Base-by-base conservation (phyloP, 345 rosid species). In the Sonneratia alba region DNA sequence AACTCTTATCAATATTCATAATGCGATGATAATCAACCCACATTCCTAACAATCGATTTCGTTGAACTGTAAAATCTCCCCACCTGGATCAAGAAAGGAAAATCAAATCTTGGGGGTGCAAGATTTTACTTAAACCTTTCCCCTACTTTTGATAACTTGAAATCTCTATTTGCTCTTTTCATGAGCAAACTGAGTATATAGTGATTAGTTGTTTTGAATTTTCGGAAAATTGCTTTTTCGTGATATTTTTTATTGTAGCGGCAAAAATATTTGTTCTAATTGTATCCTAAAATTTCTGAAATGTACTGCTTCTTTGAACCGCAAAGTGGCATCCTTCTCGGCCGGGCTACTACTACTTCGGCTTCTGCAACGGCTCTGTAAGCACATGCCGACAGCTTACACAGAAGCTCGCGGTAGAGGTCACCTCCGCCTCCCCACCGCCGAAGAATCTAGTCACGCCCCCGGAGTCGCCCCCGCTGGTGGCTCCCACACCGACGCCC, bases 321-420 rank as follows among this genome's bases (percentile, higher is more conserved):
- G 67, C 47, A 40, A 76, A 92, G 99, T 95, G 99, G 99, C 81
- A 90, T 66, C 90, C 96, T 57, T 90, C 99, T 49, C 89, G 97
- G 57, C 80, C 85, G 79, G 97, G 99, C 37, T 84, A 81, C 69
- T 95, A 78, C 93, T 95, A 89, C 90, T 95, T 95, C 75, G 49
- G 85, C 57, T 91, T 92, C 90, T 80, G 81, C 86, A 90, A 84
- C 79, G 95, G 91, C 73, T 85, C 89, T 22, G 76, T 78, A 9
- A 81, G 76, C 32, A 79, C 88, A 14, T 92, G 97, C 82, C 81
- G 75, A 63, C 81, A 76, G 67, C 62, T 36, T 65, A 80, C 83
- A 68, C 86, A 81, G 76, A 91, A 89, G 84, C 83, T 95, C 57
- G 36, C 89, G 56, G 80, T 92, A 49, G 74, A 87, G 76, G 97